Conservation (phyloP, 1,284 basidiomycete species). For the Wallemia mellicola region DNA sequence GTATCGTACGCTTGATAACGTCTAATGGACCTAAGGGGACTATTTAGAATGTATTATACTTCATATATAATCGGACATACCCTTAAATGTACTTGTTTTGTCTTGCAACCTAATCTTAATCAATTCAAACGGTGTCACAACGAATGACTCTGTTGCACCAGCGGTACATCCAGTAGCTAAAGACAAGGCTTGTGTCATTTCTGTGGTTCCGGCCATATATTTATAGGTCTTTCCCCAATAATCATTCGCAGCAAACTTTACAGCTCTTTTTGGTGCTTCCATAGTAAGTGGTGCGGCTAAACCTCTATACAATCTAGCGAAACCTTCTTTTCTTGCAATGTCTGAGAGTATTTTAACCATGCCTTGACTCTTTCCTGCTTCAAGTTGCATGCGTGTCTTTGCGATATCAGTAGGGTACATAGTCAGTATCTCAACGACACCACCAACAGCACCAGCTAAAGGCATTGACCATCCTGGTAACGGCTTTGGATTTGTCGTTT, state of each 20-base stretch:
- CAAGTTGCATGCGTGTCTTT: slow-evolving; percentile 92
- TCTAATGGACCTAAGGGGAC: slow-evolving; percentile 45
- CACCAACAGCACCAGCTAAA: not conserved
- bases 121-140: slow-evolving; percentile 69
- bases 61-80: not conserved
- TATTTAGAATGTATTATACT: not conserved
- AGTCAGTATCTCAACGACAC: not conserved
- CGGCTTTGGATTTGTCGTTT: not conserved
- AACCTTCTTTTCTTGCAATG: slow-evolving; percentile 53
- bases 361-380: slow-evolving; percentile 48
- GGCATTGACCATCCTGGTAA: not conserved
- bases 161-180: slow-evolving; percentile 73
- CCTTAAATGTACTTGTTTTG: slow-evolving; percentile 45
- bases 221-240: slow-evolving; percentile 68
- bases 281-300: slow-evolving; percentile 75
- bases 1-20: slow-evolving; percentile 48
- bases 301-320: slow-evolving; percentile 65
- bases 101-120: slow-evolving; percentile 89
- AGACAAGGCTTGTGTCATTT: slow-evolving; percentile 66
- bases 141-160: slow-evolving; percentile 79
- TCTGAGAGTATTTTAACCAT: slow-evolving; percentile 46
- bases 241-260: slow-evolving; percentile 74
- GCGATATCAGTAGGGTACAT: not conserved
- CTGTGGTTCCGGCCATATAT: slow-evolving; percentile 29
- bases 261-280: slow-evolving; percentile 91